Evolutionary conservation across 305 asterid species (phyloP), one percentile per base, ranked within the genome.

Genomic region (Fraxinus paxiana): DNA sequence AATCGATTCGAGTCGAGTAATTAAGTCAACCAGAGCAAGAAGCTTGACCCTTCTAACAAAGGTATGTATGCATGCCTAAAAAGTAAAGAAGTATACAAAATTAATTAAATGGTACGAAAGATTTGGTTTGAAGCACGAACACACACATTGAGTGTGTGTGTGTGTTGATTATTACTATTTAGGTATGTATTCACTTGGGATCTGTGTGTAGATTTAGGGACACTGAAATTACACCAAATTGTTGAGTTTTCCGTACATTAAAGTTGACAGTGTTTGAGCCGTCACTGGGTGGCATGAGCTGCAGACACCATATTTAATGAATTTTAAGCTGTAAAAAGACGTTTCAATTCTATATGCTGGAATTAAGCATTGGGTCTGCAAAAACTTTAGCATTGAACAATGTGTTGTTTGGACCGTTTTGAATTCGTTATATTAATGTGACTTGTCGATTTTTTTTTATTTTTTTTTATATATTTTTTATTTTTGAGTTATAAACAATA

Each of bases 31-130:
- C 61, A 5, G 20, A 51, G 61, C 61, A 20, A 17, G 28, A 56
- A n/a, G 26, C 12, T 17, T 59, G 73, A 5, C 18, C 35, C 20
- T 30, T 69, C 8, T 26, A 63, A 30, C 10, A 0, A 13, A 30
- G 38, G 18, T 28, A 30, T 67, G 20, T 20, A 83, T 77, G 77
- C 85, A 84, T 80, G 89, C 89, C 87, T 76, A 72, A 82, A 88
- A 88, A 86, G 87, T 28, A 74, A 28, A 83, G 15, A 28, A 51
- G 54, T 7, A 48, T 0, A 34, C 38, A 22, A 51, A 43, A 61
- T 75, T 22, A 34, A 41, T 81, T 79, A 82, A 85, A 15, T 76
- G 5, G 86, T 85, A 88, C 89, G 77, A 83, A 80, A 86, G 86
- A 88, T 88, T 81, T 81, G 85, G 84, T 83, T 80, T 86, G 87